phyloP scores from a whole-genome alignment of 352 stramenopile species.

The Globisporangium uncinulatum region DNA sequence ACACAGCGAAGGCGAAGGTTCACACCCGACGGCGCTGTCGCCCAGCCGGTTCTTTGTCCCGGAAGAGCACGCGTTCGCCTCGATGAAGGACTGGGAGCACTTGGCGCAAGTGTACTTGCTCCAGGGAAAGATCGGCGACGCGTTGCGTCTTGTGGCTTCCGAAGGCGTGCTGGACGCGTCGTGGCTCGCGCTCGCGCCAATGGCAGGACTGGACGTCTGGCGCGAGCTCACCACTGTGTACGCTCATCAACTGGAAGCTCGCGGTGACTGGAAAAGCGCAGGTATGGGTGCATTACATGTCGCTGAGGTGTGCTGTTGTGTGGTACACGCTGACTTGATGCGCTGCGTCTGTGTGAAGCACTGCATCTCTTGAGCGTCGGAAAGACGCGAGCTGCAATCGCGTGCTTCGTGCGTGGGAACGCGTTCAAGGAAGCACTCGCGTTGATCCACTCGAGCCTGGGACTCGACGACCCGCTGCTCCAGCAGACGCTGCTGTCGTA shows the following conservation, averaged over 20 bases:
- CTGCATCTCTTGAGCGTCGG: slow-evolving; percentile 53
- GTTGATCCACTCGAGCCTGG: slow-evolving; percentile 39
- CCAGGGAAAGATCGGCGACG: slow-evolving; percentile 45
- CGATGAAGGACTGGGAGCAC: slow-evolving; percentile 44
- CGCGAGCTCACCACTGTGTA: slow-evolving; percentile 60
- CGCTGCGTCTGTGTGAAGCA: slow-evolving; percentile 18
- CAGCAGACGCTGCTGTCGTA: slow-evolving; percentile 34
- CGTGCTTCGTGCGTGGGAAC: slow-evolving; percentile 29
- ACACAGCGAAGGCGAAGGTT: not conserved
- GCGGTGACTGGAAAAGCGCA: slow-evolving; percentile 41
- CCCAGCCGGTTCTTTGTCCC: not conserved
- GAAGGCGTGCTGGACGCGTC: slow-evolving; percentile 33
- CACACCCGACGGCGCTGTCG: not conserved
- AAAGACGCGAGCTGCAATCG: slow-evolving; percentile 45
- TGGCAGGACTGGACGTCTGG: slow-evolving; percentile 72
- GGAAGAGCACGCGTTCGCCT: slow-evolving; percentile 21
- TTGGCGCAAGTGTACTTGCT: slow-evolving; percentile 43
- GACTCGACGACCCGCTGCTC: slow-evolving; percentile 30
- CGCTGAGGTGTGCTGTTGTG: slow-evolving; percentile 12
- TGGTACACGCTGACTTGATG: not conserved
- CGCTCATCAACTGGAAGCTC: slow-evolving; percentile 38
- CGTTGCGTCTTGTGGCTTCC: slow-evolving; percentile 48
- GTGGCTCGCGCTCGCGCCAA: slow-evolving; percentile 67
- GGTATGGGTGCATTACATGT: slow-evolving; percentile 18
- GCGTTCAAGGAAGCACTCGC: slow-evolving; percentile 54